Evolutionary conservation across 805 yeast genomes (phyloP), one percentile per base, ranked within the genome.

Genomic region (Clavispora asparagi): DNA sequence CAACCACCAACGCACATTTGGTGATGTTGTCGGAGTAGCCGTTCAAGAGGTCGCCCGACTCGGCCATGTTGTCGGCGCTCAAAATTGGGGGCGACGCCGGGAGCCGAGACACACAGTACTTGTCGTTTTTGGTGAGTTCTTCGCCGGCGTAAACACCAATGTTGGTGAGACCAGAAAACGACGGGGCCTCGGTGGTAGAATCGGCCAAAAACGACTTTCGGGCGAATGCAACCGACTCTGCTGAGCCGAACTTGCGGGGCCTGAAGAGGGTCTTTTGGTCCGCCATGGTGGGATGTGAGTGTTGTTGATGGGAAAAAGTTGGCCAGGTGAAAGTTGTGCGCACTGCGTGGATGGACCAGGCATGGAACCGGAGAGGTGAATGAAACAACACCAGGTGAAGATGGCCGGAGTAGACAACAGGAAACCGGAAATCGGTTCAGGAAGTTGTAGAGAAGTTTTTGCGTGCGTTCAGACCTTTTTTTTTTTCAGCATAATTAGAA

Each of bases 61-160:
- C 63, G 11, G 44, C 57, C 40, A 39, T 38, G 28, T 8, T 32
- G 33, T 41, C 42, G 7, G 9, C 25, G 13, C 19, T 26, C 11
- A 70, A 64, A 23, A 73, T 54, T 8, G 65, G 59, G 0, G 92
- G 92, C 2, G 70, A 57, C 1, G 84, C 82, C 4, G 82, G 79
- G 13, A 82, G 68, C 54, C 72, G 73, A 2, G 77, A 69, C 13
- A 83, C 82, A 45, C 79, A 74, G 58, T 81, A 85, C 46, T 79
- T 71, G 41, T 76, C 71, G 54, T 76, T 82, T 52, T 77, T 74
- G 7, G 87, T 80, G 51, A 83, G 67, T 56, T 82, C 88, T 39
- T 30, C 38, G 39, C 47, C 49, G 14, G 49, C 39, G n/a, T 29
- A 25, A 12, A 49, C 8, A n/a, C 39, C 16, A 10, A 31, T 11